Evolutionary conservation across 73 alveolate species (phyloP), one percentile per base, ranked within the genome.

Genomic region (Paramecium sonneborni): DNA sequence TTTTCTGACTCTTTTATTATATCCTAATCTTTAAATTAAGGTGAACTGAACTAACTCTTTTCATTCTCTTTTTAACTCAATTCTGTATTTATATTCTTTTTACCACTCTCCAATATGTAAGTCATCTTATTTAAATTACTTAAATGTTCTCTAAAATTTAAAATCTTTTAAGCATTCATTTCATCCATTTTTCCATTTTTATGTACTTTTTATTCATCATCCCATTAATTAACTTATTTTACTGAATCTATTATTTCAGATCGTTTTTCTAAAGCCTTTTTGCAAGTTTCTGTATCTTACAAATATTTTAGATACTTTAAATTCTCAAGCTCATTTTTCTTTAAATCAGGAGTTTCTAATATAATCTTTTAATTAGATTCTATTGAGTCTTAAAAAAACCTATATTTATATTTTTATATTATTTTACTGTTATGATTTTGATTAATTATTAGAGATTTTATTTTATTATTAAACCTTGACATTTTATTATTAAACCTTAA

Each of bases 351-450:
- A 14, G 86, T 70, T 35, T 70, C 86, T 18, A 28, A n/a, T 5
- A 32, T 11, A 4, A 7, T 15, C 12, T 7, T 58, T 24, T n/a
- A 3, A 58, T 3, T 7, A 10, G 57, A 28, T 26, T 70, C 9
- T 5, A 70, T 70, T 8, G 4, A 21, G 2, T 70, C 2, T 35
- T 70, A 70, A 26, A 21, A 70, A 70, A 70, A 70, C 57, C 86
- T 70, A 32, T 4, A 4, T 35, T 35, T 35, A 70, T 32, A 5
- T 9, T 18, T 21, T 28, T 28, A 70, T 18, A 28, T 10, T 28
- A 32, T 32, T 70, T 5, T 70, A 70, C 86, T 70, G 23, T 70
- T 70, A 32, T 4, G 86, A 9, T 70, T 70, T 70, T 28, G 86
- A 70, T 35, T 70, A 21, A 35, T 32, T 26, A 70, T 28, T 32